Conservation (phyloP, 2,329 filamentous ascomycete genomes). For the Arthrinium puccinioides region DNA sequence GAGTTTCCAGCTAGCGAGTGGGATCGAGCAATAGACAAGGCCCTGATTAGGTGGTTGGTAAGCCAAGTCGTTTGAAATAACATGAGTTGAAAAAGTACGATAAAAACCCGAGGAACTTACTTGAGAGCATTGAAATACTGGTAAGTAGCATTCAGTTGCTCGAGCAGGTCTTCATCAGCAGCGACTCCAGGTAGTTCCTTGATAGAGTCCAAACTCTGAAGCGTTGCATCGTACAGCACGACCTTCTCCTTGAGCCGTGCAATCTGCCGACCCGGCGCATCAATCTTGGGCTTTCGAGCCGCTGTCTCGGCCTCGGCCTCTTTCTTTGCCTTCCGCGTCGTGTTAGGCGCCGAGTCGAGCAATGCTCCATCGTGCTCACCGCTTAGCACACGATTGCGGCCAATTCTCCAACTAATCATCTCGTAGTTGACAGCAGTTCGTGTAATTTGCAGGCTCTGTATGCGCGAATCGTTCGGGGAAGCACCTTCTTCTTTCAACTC, state of each 20-base stretch:
- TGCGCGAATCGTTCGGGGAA: constrained; percentile 72
- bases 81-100: background rate
- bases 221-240: constrained; percentile 82
- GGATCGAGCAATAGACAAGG: constrained; percentile 76
- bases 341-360: constrained; percentile 37
- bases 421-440: constrained; percentile 91
- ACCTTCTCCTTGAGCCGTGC: constrained; percentile 77
- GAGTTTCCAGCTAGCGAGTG: constrained; percentile 67
- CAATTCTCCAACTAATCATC: constrained; percentile 89
- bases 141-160: constrained; percentile 70
- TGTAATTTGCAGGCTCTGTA: constrained; percentile 90
- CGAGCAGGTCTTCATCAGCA: constrained; percentile 68
- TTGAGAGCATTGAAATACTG: constrained; percentile 86
- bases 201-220: constrained; percentile 86
- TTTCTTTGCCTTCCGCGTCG: constrained; percentile 45
- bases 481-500: constrained; percentile 80
- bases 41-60: constrained; percentile 40
- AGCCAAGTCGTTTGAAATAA: background rate
- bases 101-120: constrained; percentile 39
- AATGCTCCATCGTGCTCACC: constrained; percentile 73
- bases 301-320: constrained; percentile 39
- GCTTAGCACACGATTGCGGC: constrained; percentile 81
- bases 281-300: constrained; percentile 31
- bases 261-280: constrained; percentile 68
- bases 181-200: constrained; percentile 86